Evolutionary conservation across 257 asterid genomes (phyloP), one percentile per base, ranked within the genome.

Genomic region (Gentiana straminea): DNA sequence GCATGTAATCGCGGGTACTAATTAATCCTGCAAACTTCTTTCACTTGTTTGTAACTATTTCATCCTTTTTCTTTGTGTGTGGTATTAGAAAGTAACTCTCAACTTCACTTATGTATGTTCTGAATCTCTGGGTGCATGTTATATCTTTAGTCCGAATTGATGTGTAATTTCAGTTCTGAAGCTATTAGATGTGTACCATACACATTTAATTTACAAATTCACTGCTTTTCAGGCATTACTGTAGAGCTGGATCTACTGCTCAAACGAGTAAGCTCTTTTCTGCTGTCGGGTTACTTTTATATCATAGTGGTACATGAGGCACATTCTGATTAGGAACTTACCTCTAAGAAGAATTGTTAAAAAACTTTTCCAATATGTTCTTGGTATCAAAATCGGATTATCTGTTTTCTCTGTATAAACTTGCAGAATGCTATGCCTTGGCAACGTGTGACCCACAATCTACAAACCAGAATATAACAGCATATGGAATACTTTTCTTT

Each of bases 241-340:
- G 99, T 75, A 69, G 99, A 68, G 84, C 97, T 58, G 99, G 99
- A 62, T 92, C 95, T 67, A 88, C 88, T 33, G 62, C 58, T 60
- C 86, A 80, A 79, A 66, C 77, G 49, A 76, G 99, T 92, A 72
- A 73, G 85, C 71, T 48, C 32, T 2, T 8, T 32, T 13, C 33
- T 32, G 15, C 34, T 36, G 3, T 38, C 38, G 11, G 38, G 7
- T 58, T 53, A n/a, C 6, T 8, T 33, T 36, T 10, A 41, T 41
- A 5, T 41, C 9, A 41, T 41, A 41, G 9, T 41, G 6, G 46
- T 41, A 41, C 9, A 4, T 41, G 2, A 1, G 2, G 9, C 46
- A 41, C 6, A 1, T 41, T 41, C 9, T 7, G 9, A 24, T 24
- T 24, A 24, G 9, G 6, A 41, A 41, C 9, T 41, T 2, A 41